Base-by-base conservation (phyloP, 2,329 filamentous ascomycete species). In the Beauveria sp. region DNA sequence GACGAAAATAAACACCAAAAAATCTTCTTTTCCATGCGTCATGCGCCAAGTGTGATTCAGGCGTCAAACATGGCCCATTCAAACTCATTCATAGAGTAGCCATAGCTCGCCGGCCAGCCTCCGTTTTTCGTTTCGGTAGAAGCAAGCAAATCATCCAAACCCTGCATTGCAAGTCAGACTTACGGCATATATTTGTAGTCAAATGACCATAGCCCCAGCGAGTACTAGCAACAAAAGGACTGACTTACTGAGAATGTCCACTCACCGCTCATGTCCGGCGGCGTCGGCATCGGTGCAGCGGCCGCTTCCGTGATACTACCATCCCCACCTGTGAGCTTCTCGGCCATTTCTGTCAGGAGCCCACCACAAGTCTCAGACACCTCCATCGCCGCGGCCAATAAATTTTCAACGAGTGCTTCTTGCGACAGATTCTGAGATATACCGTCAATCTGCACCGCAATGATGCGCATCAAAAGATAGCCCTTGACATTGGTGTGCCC, bases 401-500 rank as follows among this genome's bases (percentile, higher is more conserved):
- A 12, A 31, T 49, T 55, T n/a, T 54, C 51, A 5, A 55, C 63
- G 12, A 77, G 65, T 5, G 66, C 73, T 0, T 76, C 70, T n/a
- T 71, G 72, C 2, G 63, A 64, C 1, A 75, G 18, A 0, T 78
- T 75, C 7, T 66, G 66, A 63, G 73, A 68, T 6, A 81, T 66
- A 0, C 71, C 76, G 14, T 79, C 73, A 0, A 82, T 71, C 57
- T 80, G 75, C 1, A 74, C 73, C 5, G 66, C 65, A 1, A 81
- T 65, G 14, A 78, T 66, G 9, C 67, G 68, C 1, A 71, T 64
- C 14, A 84, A 73, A 20, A 85, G 54, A 46, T 79, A 78, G 0
- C 79, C 79, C 64, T 85, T 85, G 22, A 80, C 70, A 60, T 84
- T 85, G 0, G 81, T 84, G 68, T 85, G 81, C 1, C 81, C 83